phyloP scores from a whole-genome alignment of 108 stramenopile species.

The Cyclostephanos tholiformis region DNA sequence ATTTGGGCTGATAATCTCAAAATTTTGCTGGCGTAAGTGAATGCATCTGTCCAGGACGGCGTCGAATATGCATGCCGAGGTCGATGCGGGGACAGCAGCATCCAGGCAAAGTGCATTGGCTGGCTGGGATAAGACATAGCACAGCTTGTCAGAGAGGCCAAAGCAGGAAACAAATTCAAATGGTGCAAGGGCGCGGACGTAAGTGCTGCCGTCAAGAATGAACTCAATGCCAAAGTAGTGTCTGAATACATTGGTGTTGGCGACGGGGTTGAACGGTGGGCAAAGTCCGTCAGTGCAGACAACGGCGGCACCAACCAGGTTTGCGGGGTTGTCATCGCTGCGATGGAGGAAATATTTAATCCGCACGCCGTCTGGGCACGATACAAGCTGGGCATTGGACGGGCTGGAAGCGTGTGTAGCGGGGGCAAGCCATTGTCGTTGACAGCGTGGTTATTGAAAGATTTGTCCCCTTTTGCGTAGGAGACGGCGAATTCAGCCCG shows the following conservation, averaged over 20 bases:
- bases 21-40: conserved; percentile 1
- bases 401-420: too few relatives aligned
- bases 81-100: not conserved
- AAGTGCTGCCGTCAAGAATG: not conserved
- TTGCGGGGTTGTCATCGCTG: too few relatives aligned
- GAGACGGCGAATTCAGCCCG: not conserved
- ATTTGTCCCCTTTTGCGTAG: not conserved
- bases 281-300: too few relatives aligned
- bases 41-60: not conserved
- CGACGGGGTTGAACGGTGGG: too few relatives aligned
- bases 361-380: too few relatives aligned
- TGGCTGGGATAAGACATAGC: not conserved
- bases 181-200: conserved; percentile 10
- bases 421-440: conserved; percentile 3
- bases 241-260: too few relatives aligned
- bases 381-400: too few relatives aligned
- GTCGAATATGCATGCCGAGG: conserved; percentile 1
- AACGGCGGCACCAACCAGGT: too few relatives aligned
- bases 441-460: conserved; percentile 2
- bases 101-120: conserved; percentile 1
- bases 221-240: conserved; percentile 31
- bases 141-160: not conserved
- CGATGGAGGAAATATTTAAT: too few relatives aligned
- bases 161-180: conserved; percentile 20
- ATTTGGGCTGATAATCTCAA: not conserved